Evolutionary conservation across 2,329 filamentous ascomycete species (phyloP).

Genomic region (Pseudogymnoascus sp.): DNA sequence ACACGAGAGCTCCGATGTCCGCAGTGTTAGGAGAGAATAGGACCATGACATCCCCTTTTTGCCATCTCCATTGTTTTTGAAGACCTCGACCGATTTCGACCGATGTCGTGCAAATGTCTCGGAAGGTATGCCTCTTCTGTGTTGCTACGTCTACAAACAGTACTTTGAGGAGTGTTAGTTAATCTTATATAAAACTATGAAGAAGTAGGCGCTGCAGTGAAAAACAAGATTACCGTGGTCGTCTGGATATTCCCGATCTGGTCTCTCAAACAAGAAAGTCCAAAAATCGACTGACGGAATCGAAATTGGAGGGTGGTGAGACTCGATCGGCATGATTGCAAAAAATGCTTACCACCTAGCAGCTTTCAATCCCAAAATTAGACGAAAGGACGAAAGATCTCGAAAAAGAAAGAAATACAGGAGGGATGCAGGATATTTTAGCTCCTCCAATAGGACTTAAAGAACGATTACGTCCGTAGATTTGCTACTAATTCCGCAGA

Average conservation of each 20-base stretch:
- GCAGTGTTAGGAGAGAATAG: constrained; percentile 77
- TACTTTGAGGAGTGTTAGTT: constrained; percentile 8
- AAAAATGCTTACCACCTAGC: not conserved
- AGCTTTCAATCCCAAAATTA: not conserved
- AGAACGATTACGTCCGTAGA: not conserved
- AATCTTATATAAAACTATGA: not conserved
- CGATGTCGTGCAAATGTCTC: constrained; percentile 53
- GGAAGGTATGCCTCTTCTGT: constrained; percentile 56
- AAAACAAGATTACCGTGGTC: constrained; percentile 50
- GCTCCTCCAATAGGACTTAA: not conserved
- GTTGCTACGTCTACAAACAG: constrained; percentile 69
- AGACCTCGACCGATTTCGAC: constrained; percentile 69
- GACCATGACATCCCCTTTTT: constrained; percentile 69
- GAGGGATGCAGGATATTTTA: not conserved
- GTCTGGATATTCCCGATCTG: constrained; percentile 55
- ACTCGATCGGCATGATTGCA: constrained; percentile 33
- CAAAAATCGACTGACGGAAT: constrained; percentile 71
- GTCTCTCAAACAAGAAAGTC: constrained; percentile 64
- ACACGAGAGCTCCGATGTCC: constrained; percentile 66
- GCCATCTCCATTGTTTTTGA: constrained; percentile 62
- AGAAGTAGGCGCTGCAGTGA: constrained; percentile 18
- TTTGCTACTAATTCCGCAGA: not conserved
- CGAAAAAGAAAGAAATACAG: not conserved
- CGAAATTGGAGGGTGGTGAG: constrained; percentile 53
- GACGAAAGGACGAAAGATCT: not conserved